These are phyloP conservation scores for Rhizophora apiculata DNA, from an alignment of 345 rosid genomes.

Conservation along the genomic window DNA sequence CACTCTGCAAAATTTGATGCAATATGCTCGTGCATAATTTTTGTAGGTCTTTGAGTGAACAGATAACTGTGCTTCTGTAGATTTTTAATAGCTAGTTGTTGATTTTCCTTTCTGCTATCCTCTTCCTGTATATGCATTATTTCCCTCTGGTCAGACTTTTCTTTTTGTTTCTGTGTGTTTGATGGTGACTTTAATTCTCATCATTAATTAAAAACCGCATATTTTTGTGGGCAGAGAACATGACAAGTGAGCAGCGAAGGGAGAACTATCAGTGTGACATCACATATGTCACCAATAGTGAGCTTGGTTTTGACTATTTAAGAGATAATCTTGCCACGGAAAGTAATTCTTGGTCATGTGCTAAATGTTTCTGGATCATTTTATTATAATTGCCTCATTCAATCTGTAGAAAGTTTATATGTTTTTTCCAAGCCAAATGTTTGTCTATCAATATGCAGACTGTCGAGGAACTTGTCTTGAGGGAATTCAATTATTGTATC, in stretches of 20 bases:
- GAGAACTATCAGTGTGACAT: constrained; percentile 90
- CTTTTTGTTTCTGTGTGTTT: constrained; percentile 3
- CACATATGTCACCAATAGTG: constrained; percentile 93
- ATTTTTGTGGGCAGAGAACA: constrained; percentile 59
- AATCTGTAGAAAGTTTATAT: constrained; percentile 2
- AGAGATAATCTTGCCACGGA: constrained; percentile 99
- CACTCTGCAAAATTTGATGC: not conserved
- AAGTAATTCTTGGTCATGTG: constrained; percentile 68
- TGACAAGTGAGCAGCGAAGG: constrained; percentile 90
- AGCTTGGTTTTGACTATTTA: constrained; percentile 91
- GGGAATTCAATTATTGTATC: constrained; percentile 84
- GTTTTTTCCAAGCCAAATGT: constrained; percentile 25
- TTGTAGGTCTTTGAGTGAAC: too few relatives aligned
- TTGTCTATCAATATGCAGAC: constrained; percentile 47
- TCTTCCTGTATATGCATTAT: not conserved
- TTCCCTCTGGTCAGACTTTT: not conserved
- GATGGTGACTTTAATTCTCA: not conserved
- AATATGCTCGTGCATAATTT: too few relatives aligned
- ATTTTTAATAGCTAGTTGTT: not conserved
- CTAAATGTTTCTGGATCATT: constrained; percentile 15
- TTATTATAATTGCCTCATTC: constrained; percentile 5
- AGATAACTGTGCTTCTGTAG: too few relatives aligned
- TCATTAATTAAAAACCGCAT: constrained; percentile 7
- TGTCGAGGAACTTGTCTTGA: constrained; percentile 91
- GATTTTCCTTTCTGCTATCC: not conserved